Conservation (phyloP, 805 yeast genomes). For the Sugiyamaella smithiae region DNA sequence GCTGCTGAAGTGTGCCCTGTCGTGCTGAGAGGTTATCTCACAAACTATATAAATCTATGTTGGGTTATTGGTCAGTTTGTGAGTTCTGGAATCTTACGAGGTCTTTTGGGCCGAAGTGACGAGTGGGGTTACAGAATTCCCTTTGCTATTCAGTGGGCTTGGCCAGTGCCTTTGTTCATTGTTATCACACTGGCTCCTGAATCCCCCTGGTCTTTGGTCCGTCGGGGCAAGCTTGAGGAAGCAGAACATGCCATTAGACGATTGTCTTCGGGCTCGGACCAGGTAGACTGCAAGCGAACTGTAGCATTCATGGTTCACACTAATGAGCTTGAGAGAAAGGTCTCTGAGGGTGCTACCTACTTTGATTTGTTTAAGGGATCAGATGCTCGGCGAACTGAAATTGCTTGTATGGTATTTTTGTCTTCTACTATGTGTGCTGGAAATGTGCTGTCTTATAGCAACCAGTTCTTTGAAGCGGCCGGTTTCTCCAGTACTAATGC, state of each 20-base stretch:
- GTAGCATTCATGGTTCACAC: constrained; percentile 38
- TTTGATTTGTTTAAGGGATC: constrained; percentile 18
- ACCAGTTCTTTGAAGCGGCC: constrained; percentile 52
- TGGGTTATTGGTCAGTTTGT: constrained; percentile 59
- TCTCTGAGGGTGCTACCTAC: constrained; percentile 14
- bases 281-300: constrained; percentile 16
- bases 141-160: constrained; percentile 57
- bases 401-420: constrained; percentile 44
- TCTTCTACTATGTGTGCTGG: constrained; percentile 43
- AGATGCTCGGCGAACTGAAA: constrained; percentile 29
- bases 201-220: constrained; percentile 56
- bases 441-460: constrained; percentile 32
- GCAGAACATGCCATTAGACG: constrained; percentile 44
- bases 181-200: constrained; percentile 53
- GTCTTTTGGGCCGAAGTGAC: constrained; percentile 24
- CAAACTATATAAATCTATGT: constrained; percentile 49
- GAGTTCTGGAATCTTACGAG: constrained; percentile 50
- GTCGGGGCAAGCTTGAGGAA: constrained; percentile 39
- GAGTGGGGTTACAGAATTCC: constrained; percentile 50
- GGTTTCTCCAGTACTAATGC: constrained; percentile 28
- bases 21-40: constrained; percentile 46
- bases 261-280: constrained; percentile 27
- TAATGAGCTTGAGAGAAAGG: constrained; percentile 15
- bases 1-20: constrained; percentile 56
- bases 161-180: constrained; percentile 42